Percentiles rank a stretch among this genome's conserved stretches.
Evolutionary conservation across 2,329 filamentous ascomycete species (phyloP).

Genomic region (Furcasterigmium furcatum): DNA sequence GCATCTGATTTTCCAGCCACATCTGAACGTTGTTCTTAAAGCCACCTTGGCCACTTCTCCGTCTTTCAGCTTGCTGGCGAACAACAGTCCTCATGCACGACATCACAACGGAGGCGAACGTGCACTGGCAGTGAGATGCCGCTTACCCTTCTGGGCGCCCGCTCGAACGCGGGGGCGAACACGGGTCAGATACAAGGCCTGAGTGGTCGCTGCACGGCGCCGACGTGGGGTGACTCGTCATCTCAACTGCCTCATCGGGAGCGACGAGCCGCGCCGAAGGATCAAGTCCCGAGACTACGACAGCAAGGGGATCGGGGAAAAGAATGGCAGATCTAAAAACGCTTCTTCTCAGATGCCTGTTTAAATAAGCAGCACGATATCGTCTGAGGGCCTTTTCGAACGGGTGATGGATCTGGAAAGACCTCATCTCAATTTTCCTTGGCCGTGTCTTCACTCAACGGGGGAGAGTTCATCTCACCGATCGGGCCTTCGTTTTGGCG

Average conservation of each 20-base stretch:
- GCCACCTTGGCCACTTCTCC: not conserved
- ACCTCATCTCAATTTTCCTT: not conserved
- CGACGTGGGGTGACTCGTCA: too few relatives aligned
- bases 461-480: too few relatives aligned
- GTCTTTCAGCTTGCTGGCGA: not conserved
- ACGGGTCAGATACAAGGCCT: not conserved
- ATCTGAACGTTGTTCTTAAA: too few relatives aligned
- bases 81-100: not conserved
- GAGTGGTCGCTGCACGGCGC: too few relatives aligned
- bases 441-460: too few relatives aligned
- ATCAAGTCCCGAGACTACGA: too few relatives aligned
- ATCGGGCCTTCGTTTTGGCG: too few relatives aligned
- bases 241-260: constrained; percentile 1
- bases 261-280: not conserved
- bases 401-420: not conserved
- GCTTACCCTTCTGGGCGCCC: not conserved
- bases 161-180: not conserved
- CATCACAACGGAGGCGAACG: not conserved
- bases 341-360: not conserved
- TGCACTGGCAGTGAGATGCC: not conserved
- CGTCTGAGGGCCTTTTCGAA: not conserved
- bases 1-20: too few relatives aligned
- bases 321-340: not conserved
- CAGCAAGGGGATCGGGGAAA: not conserved
- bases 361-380: too few relatives aligned